Evolutionary conservation across 495 filamentous ascomycete species (phyloP), one percentile per base, ranked within the genome.

Genomic region (Trichoderma reesei): DNA sequence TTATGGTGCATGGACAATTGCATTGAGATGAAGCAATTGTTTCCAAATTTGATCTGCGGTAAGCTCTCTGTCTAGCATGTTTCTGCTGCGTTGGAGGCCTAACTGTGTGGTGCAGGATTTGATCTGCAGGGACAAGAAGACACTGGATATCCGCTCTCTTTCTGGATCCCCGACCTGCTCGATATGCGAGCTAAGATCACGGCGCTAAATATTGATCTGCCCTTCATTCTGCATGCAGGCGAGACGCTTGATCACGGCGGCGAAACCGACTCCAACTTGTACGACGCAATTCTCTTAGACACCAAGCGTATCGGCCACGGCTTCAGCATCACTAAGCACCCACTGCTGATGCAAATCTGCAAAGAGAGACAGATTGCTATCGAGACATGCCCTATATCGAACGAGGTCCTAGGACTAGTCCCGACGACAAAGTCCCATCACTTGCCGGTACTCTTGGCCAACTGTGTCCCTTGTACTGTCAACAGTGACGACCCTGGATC

Each of bases 211-310:
- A 75, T 94, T 7, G 86, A 93, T 10, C 87, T 96, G 20, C 91
- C 91, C 0, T 92, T 93, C 75, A 84, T 90, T 68, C 91, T 96
- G 73, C 91, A 96, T 67, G 91, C 90, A 31, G 91, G 91, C 36
- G 90, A 94, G 72, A 88, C 84, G 26, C 80, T 90, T 0, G 86
- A 89, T 41, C 62, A 64, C 13, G 62, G 62, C 14, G 62, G 62
- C 20, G 78, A 79, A 18, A 82, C 85, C 5, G 90, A 94, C 64
- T 81, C 87, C 41, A 93, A 95, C 67, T 80, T 95, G 8, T 91
- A 90, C 69, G 90, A 93, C 70, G 90, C 89, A 0, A 82, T 95
- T 34, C 76, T 91, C 4, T 81, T 95, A 18, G 86, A 87, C 5
- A 86, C 88, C 0, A 84, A 89, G 60, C 83, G 91, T n/a, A 90